A percentile compares a stretch with the other conserved stretches of the same genome.
These are phyloP conservation scores for Senna siamea DNA, from an alignment of 306 rosid species.

Conservation along the genomic window DNA sequence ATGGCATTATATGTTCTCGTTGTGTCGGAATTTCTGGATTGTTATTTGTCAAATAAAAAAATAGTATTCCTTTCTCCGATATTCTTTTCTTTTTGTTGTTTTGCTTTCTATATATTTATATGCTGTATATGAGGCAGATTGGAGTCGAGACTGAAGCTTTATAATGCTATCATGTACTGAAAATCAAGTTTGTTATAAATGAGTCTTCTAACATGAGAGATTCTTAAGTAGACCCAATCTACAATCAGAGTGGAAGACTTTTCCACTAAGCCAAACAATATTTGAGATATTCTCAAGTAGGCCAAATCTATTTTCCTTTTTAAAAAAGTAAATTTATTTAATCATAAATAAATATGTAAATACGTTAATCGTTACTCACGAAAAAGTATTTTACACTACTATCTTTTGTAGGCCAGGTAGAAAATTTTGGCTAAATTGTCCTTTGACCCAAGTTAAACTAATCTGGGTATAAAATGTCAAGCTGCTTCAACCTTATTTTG, in stretches of 20 bases:
- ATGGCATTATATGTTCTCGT: conserved; percentile 32
- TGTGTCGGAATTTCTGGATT: conserved; percentile 12
- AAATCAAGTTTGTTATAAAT: conserved; percentile 1
- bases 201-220: background rate
- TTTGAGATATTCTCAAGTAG: too few species aligned
- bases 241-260: too few species aligned
- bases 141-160: background rate
- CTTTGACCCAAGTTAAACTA: too few species aligned
- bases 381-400: too few species aligned
- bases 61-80: conserved; percentile 3
- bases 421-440: background rate
- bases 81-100: background rate
- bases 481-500: background rate
- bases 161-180: background rate
- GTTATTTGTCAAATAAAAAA: conserved; percentile 28
- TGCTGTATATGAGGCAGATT: background rate
- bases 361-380: too few species aligned
- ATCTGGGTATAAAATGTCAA: too few species aligned
- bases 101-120: conserved; percentile 14
- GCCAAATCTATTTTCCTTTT: too few species aligned
- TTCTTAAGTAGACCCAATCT: too few species aligned
- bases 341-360: too few species aligned
- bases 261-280: too few species aligned
- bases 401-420: background rate
- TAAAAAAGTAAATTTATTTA: too few species aligned